Percentiles rank a stretch among this genome's conserved stretches.
Conservation (phyloP, 2,329 filamentous ascomycete genomes). For the Nothomitra cinnamomea region DNA sequence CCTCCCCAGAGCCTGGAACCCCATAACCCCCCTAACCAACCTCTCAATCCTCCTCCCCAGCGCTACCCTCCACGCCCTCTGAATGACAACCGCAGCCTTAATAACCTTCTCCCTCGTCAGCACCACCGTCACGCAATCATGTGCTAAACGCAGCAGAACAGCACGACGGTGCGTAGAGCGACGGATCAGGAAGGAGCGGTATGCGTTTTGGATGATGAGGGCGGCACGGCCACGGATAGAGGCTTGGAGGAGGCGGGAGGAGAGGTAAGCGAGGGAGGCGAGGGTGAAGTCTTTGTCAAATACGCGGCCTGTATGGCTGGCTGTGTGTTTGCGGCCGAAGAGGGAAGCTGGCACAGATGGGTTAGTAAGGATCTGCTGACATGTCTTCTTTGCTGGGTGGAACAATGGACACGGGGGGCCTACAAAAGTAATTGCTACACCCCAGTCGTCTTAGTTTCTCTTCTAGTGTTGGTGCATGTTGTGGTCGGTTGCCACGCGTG, state of each 20-base stretch:
- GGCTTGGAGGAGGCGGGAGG: constrained; percentile 37
- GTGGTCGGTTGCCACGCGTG: background rate
- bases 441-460: constrained; percentile 22
- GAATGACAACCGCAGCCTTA: constrained; percentile 25
- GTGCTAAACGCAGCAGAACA: constrained; percentile 24
- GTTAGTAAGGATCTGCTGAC: constrained; percentile 5
- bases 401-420: constrained; percentile 8
- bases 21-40: constrained; percentile 11
- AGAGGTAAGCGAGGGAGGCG: constrained; percentile 36
- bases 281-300: constrained; percentile 38
- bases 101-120: constrained; percentile 25
- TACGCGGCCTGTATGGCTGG: constrained; percentile 22
- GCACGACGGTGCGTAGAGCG: constrained; percentile 19
- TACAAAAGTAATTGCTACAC: constrained; percentile 27
- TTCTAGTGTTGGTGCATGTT: constrained; percentile 13
- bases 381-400: too few relatives aligned
- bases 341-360: constrained; percentile 25
- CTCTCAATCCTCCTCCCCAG: constrained; percentile 19
- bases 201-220: constrained; percentile 33
- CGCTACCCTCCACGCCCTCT: constrained; percentile 26
- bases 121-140: constrained; percentile 30
- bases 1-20: constrained; percentile 24
- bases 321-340: constrained; percentile 17
- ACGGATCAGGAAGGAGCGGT: constrained; percentile 23
- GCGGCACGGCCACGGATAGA: constrained; percentile 28